These are phyloP conservation scores for Mycena olivaceomarginata DNA, from an alignment of 768 basidiomycete genomes.

Conservation along the genomic window DNA sequence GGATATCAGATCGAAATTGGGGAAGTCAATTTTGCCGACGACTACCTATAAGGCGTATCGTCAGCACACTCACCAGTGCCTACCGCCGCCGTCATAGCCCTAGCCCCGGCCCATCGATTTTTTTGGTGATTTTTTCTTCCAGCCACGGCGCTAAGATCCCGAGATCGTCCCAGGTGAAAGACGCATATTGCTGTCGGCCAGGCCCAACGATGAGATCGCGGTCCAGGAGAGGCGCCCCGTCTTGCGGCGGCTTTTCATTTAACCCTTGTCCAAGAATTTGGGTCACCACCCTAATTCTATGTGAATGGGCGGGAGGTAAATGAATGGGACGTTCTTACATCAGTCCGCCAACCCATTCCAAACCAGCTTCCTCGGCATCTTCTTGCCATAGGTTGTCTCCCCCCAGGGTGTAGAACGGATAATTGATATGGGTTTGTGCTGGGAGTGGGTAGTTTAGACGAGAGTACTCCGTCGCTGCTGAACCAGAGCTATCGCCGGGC, in stretches of 20 bases:
- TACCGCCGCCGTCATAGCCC: constrained; percentile 63
- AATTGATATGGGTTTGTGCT: constrained; percentile 71
- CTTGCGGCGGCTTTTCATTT: constrained; percentile 55
- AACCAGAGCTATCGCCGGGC: constrained; percentile 50
- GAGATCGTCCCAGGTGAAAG: constrained; percentile 83
- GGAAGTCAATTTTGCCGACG: constrained; percentile 18
- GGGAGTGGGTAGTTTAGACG: constrained; percentile 77
- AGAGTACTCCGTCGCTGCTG: constrained; percentile 55
- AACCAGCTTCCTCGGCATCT: constrained; percentile 73
- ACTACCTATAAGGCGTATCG: constrained; percentile 6
- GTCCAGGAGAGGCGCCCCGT: constrained; percentile 64
- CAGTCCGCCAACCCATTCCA: constrained; percentile 83
- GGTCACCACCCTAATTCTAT: constrained; percentile 72
- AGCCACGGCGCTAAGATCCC: constrained; percentile 88
- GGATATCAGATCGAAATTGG: constrained; percentile 25
- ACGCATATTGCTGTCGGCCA: constrained; percentile 77
- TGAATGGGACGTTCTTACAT: constrained; percentile 67
- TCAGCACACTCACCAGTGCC: not conserved
- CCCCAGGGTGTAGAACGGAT: constrained; percentile 85
- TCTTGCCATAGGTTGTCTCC: constrained; percentile 82
- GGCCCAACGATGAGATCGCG: constrained; percentile 67
- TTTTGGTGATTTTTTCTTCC: constrained; percentile 76
- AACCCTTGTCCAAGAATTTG: constrained; percentile 72
- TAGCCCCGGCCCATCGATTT: constrained; percentile 83
- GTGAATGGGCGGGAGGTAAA: constrained; percentile 23